Evolutionary conservation across 495 filamentous ascomycete species (phyloP), one percentile per base, ranked within the genome.

Genomic region (Penicillium odoratum): DNA sequence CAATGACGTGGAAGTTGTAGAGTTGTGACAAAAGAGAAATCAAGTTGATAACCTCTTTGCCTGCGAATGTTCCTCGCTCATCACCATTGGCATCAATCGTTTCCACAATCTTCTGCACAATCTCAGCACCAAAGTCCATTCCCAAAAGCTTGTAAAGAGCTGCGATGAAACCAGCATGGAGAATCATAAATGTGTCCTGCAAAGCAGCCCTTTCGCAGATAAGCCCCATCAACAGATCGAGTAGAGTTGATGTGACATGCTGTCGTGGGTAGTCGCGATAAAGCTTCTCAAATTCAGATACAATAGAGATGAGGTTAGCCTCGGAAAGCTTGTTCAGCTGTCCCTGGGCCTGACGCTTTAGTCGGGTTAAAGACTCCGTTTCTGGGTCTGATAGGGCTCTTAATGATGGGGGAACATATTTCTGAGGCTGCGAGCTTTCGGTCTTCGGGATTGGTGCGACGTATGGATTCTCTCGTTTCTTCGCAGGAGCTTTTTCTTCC

Each of bases 301-400:
- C 74, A 49, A 97, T 93, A 13, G 88, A 83, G 6, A 94, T 69
- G 59, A 98, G 68, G 63, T 91, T 97, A 4, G 91, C 85, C 67
- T 97, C 93, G 1, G 95, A 96, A 43, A 98, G 74, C 65, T 93
- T 88, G 75, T 98, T 98, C 58, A 98, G 78, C 9, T 94, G 79
- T 69, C 94, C 94, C 61, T 97, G 91, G 15, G 88, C 82, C 66
- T 93, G 89, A 50, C 92, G 84, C 49, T 84, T 85, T 43, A 98
- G 72, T 21, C 88, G 85, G 6, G 80, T 78, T 7, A 90, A 78
- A 33, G 82, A 77, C 67, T 96, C 91, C 1, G 80, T 77, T 49
- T 89, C 86, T 1, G 84, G 84, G 10, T 81, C 75, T 0, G 78
- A 71, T 29, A 78, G 73, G 53, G 83, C 85, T 30, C 93, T 85